phyloP scores from a whole-genome alignment of 495 filamentous ascomycete species.

The Poronia punctata region DNA sequence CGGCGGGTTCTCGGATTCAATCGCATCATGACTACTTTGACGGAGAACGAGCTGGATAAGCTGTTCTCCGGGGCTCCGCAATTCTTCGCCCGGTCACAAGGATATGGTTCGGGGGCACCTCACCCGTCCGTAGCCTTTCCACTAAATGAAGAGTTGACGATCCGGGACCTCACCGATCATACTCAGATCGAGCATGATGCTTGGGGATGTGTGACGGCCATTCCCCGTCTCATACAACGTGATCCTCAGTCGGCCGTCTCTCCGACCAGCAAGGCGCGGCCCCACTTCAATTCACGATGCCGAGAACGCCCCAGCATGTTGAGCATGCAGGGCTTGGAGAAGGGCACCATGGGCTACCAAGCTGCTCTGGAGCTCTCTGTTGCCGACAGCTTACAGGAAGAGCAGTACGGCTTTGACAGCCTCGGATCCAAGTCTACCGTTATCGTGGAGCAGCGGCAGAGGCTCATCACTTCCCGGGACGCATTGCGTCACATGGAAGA shows the following conservation, averaged over 20 bases:
- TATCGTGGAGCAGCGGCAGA: slow-evolving; percentile 42
- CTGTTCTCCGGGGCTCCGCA: slow-evolving; percentile 74
- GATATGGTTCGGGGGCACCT: slow-evolving; percentile 45
- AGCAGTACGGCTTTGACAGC: slow-evolving; percentile 42
- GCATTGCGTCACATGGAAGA: slow-evolving; percentile 47
- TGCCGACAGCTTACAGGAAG: slow-evolving; percentile 52
- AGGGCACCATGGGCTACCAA: slow-evolving; percentile 67
- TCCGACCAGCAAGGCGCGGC: slow-evolving; percentile 32
- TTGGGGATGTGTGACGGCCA: slow-evolving; percentile 45
- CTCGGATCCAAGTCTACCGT: slow-evolving; percentile 33
- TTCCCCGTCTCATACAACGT: slow-evolving; percentile 42
- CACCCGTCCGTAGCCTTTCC: slow-evolving; percentile 64
- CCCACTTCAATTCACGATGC: slow-evolving; percentile 52
- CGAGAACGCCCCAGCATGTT: slow-evolving; percentile 67
- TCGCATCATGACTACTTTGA: slow-evolving; percentile 51
- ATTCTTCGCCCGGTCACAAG: slow-evolving; percentile 54
- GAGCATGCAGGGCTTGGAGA: slow-evolving; percentile 63
- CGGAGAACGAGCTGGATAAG: slow-evolving; percentile 55
- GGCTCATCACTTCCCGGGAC: slow-evolving; percentile 41
- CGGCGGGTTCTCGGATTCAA: slow-evolving; percentile 39
- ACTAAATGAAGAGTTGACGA: slow-evolving; percentile 56
- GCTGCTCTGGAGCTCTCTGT: slow-evolving; percentile 64
- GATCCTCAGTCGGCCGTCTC: slow-evolving; percentile 33
- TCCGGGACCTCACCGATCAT: slow-evolving; percentile 59
- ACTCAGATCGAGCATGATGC: slow-evolving; percentile 48